A percentile compares a stretch with the other conserved stretches of the same genome.
These are phyloP conservation scores for Picochlorum sp. DNA, from an alignment of 139 green algal genomes.

Conservation along the genomic window DNA sequence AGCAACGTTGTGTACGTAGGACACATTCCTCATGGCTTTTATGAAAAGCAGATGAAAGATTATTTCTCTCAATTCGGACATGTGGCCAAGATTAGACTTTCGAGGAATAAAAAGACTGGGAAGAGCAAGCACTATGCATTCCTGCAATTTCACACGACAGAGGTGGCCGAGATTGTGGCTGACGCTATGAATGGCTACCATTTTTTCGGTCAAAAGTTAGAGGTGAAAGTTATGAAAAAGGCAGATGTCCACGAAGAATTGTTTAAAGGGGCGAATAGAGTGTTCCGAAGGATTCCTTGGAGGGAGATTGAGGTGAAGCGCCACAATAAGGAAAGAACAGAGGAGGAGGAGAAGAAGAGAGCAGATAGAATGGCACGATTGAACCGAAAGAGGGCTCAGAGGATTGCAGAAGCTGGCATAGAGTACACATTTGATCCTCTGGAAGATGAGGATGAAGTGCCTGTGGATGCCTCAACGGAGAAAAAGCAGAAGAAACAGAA, in stretches of 20 bases:
- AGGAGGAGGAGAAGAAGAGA: constrained; percentile 27
- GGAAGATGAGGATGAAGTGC: constrained; percentile 1
- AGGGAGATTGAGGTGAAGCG: constrained; percentile 60
- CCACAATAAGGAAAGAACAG: constrained; percentile 54
- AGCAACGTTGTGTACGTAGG: neutral
- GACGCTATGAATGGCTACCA: constrained; percentile 88
- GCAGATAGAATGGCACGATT: constrained; percentile 28
- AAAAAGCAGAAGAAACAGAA: neutral
- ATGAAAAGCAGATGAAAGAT: constrained; percentile 71
- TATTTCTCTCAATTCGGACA: constrained; percentile 47
- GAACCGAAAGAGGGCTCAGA: constrained; percentile 45
- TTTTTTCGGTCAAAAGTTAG: constrained; percentile 71
- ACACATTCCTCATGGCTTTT: constrained; percentile 76
- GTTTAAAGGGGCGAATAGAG: constrained; percentile 68
- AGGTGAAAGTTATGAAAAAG: constrained; percentile 26
- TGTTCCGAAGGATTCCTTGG: constrained; percentile 67
- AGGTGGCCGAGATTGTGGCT: constrained; percentile 73
- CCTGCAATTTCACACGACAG: constrained; percentile 50
- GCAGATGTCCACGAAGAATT: constrained; percentile 56
- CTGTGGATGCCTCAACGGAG: neutral
- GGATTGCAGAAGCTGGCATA: constrained; percentile 62
- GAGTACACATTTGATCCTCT: constrained; percentile 69
- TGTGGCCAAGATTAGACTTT: constrained; percentile 37
- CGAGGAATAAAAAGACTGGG: constrained; percentile 40
- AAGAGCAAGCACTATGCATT: constrained; percentile 56